Percentiles rank a stretch among this genome's conserved stretches.
phyloP scores from a whole-genome alignment of 352 stramenopile genomes.

The Pythium brachiatum region DNA sequence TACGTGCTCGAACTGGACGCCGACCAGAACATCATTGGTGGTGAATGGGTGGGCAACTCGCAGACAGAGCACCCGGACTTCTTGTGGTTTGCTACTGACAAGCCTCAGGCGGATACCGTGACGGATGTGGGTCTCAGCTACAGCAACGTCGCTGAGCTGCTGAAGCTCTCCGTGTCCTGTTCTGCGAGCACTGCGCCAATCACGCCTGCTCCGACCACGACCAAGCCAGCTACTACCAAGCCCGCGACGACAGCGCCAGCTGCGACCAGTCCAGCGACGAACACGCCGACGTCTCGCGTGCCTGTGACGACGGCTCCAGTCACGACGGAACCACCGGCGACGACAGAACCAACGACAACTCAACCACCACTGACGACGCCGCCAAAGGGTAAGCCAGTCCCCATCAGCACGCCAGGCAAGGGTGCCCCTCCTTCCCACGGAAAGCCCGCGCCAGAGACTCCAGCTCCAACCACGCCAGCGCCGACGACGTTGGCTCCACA shows the following conservation, averaged over 20 bases:
- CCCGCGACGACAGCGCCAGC: background rate
- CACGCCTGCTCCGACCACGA: conserved; percentile 20
- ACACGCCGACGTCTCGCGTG: too few species aligned
- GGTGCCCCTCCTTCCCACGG: too few species aligned
- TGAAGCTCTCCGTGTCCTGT: conserved; percentile 19
- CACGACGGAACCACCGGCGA: too few species aligned
- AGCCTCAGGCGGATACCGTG: conserved; percentile 5
- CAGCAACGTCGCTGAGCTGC: conserved; percentile 4
- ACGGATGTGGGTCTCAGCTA: conserved; percentile 19
- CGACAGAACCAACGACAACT: too few species aligned
- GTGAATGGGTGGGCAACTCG: conserved; percentile 60
- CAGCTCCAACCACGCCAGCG: too few species aligned
- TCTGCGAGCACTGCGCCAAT: conserved; percentile 21
- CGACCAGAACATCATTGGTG: conserved; percentile 61
- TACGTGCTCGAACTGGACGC: conserved; percentile 70
- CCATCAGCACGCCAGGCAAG: too few species aligned
- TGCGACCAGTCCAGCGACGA: too few species aligned
- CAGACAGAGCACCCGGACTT: conserved; percentile 65
- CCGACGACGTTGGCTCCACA: too few species aligned
- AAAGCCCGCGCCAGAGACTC: too few species aligned
- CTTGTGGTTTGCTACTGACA: conserved; percentile 49
- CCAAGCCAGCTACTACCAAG: background rate
- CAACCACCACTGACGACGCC: too few species aligned
- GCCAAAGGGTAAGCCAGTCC: too few species aligned
- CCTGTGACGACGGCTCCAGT: too few species aligned